These are phyloP conservation scores for Solanum gracilifrons DNA, from an alignment of 257 asterid species.

Conservation along the genomic window DNA sequence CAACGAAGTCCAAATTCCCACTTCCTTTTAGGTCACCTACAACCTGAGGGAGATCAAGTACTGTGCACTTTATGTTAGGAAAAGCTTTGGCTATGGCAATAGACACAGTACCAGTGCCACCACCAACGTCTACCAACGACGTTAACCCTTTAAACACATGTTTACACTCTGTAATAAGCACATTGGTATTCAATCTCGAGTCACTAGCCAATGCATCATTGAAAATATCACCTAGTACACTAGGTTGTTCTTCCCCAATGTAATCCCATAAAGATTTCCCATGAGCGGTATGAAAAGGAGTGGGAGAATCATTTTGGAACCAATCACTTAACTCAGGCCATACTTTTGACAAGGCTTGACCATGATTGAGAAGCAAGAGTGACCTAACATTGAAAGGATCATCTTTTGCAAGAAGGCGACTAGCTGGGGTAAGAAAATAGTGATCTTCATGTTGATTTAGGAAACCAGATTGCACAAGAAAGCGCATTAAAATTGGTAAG, in stretches of 20 bases:
- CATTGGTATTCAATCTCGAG: background rate
- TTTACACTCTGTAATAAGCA: background rate
- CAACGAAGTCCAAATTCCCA: background rate
- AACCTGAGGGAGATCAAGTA: constrained; percentile 1
- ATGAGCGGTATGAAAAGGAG: background rate
- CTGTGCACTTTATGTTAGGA: background rate
- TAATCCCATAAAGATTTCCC: background rate
- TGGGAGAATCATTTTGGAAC: background rate
- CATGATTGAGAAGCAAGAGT: background rate
- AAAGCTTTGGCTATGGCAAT: background rate
- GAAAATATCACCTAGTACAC: background rate
- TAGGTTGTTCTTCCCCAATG: background rate
- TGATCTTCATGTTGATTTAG: background rate
- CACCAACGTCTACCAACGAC: background rate
- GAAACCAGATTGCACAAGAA: background rate
- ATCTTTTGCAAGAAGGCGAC: background rate
- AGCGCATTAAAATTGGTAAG: background rate
- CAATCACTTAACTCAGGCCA: background rate
- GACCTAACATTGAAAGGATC: background rate
- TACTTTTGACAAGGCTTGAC: background rate
- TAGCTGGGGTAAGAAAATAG: background rate
- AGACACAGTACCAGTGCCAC: background rate
- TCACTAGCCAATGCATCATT: background rate
- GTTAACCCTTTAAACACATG: background rate
- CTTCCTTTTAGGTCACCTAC: background rate